phyloP scores from a whole-genome alignment of 148 eudicot species.

The Talinum fruticosum region DNA sequence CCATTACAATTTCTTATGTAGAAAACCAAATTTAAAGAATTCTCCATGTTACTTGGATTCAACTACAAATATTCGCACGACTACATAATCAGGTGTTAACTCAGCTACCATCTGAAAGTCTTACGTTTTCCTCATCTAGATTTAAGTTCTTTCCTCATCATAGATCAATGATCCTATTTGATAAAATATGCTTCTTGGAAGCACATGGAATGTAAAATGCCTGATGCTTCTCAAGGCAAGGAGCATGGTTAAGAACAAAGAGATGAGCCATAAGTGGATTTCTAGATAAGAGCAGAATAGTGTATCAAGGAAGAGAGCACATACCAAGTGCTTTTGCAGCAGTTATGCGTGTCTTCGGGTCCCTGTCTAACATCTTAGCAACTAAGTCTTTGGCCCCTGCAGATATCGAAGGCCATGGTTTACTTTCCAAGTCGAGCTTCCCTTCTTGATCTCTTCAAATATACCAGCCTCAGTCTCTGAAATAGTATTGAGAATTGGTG shows the following conservation, averaged over 20 bases:
- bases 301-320: conserved; percentile 15
- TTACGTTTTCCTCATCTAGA: neutral
- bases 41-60: neutral
- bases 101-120: neutral
- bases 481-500: conserved; percentile 8
- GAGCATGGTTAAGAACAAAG: too few relatives aligned
- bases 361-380: conserved; percentile 57
- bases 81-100: neutral
- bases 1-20: neutral
- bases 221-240: too few relatives aligned
- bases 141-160: neutral
- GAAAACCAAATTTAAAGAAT: neutral
- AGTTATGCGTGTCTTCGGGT: conserved; percentile 66
- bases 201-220: too few relatives aligned
- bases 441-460: conserved; percentile 51
- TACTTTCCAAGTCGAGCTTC: conserved; percentile 43
- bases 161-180: too few relatives aligned
- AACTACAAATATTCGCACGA: neutral
- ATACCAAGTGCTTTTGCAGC: conserved; percentile 80
- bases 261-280: too few relatives aligned
- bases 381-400: conserved; percentile 68
- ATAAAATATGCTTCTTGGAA: too few relatives aligned
- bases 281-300: neutral
- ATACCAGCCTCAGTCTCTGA: conserved; percentile 82
- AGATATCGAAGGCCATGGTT: conserved; percentile 91